Evolutionary conservation across 2,329 filamentous ascomycete species (phyloP).

Genomic region (Hypoxylon sp.): DNA sequence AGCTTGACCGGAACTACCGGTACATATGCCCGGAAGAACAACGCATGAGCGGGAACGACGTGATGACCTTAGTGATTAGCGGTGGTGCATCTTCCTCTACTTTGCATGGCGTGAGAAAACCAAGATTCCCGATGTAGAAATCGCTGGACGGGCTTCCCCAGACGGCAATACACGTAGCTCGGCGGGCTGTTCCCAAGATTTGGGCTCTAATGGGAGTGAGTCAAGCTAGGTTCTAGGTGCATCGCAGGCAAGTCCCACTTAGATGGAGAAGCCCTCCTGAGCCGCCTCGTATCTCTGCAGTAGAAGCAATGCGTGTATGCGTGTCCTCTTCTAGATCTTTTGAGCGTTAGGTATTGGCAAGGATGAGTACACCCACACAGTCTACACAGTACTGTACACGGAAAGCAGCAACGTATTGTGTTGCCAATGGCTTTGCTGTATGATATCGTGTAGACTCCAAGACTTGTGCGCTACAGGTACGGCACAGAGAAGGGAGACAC

Average conservation of each 20-base stretch:
- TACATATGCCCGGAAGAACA: constrained; percentile 40
- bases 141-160: constrained; percentile 37
- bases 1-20: constrained; percentile 40
- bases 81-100: constrained; percentile 32
- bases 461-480: background rate
- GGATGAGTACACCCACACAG: constrained; percentile 39
- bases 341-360: constrained; percentile 32
- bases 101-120: constrained; percentile 35
- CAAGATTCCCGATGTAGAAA: constrained; percentile 41
- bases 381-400: constrained; percentile 34
- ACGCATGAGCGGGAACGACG: constrained; percentile 43
- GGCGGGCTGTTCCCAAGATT: constrained; percentile 41
- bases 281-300: constrained; percentile 42
- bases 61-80: constrained; percentile 40
- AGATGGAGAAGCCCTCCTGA: constrained; percentile 33
- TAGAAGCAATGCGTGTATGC: constrained; percentile 40
- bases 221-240: constrained; percentile 24
- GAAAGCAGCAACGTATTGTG: constrained; percentile 20
- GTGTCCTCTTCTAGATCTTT: constrained; percentile 41
- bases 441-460: constrained; percentile 19
- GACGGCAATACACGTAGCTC: constrained; percentile 42
- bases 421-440: constrained; percentile 22
- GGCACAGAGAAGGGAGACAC: constrained; percentile 17
- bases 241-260: constrained; percentile 34
- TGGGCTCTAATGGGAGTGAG: constrained; percentile 40